A percentile compares a stretch with the other conserved stretches of the same genome.
These are phyloP conservation scores for Clonostachys rhizophaga DNA, from an alignment of 2,329 filamentous ascomycete species.

Conservation along the genomic window DNA sequence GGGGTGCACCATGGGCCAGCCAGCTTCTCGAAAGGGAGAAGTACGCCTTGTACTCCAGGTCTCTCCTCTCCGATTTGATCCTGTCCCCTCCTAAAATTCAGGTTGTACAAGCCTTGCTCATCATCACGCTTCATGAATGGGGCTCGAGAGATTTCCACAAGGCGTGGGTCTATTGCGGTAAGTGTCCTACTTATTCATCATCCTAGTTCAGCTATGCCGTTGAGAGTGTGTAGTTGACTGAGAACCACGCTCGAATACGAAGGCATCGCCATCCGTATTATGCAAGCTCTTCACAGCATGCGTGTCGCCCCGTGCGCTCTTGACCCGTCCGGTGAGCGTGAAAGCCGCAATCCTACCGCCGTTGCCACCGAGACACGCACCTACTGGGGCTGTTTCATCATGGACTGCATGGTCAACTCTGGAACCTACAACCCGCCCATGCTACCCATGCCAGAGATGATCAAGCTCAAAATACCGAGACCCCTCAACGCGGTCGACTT, in stretches of 20 bases:
- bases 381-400: conserved; percentile 39
- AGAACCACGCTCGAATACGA: not conserved
- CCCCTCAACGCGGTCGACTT: conserved; percentile 27
- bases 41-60: conserved; percentile 20
- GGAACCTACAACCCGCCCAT: conserved; percentile 30
- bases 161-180: conserved; percentile 34
- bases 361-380: conserved; percentile 28
- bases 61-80: conserved; percentile 16
- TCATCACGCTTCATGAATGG: conserved; percentile 34
- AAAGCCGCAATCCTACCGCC: conserved; percentile 10
- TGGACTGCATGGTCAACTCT: conserved; percentile 37
- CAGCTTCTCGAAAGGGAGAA: conserved; percentile 20
- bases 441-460: conserved; percentile 25
- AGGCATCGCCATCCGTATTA: conserved; percentile 30
- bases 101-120: conserved; percentile 30
- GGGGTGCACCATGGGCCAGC: conserved; percentile 17
- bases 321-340: conserved; percentile 11
- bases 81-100: conserved; percentile 21
- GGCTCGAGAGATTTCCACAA: conserved; percentile 32
- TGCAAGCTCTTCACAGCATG: conserved; percentile 25
- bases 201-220: too few species aligned
- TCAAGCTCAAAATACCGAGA: conserved; percentile 20
- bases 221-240: too few species aligned
- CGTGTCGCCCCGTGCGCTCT: conserved; percentile 17
- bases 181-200: not conserved